A percentile compares a stretch with the other conserved stretches of the same genome.
phyloP scores from a whole-genome alignment of 495 filamentous ascomycete species.

The Penicillium cataractarum region DNA sequence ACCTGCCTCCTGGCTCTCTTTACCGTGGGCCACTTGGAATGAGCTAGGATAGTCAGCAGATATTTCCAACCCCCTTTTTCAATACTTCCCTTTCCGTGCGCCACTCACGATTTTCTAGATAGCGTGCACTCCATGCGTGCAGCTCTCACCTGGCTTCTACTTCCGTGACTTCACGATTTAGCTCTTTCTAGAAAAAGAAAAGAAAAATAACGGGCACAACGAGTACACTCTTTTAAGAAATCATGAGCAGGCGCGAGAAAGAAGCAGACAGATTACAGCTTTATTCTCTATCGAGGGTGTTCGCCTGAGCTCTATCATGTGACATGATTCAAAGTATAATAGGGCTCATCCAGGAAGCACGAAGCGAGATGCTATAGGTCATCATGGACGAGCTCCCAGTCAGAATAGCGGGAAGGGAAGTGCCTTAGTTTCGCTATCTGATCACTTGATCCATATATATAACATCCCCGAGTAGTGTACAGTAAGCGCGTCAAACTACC shows the following conservation, averaged over 20 bases:
- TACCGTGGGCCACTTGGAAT: too few species aligned
- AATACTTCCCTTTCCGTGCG: neutral
- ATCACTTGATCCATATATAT: neutral
- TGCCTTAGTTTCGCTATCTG: too few species aligned
- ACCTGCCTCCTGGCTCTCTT: too few species aligned
- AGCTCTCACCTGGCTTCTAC: neutral
- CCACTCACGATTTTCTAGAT: neutral
- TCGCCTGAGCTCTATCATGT: neutral
- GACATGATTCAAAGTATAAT: neutral
- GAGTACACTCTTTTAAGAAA: neutral
- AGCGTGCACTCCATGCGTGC: neutral
- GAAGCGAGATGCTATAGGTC: neutral
- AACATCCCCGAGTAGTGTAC: neutral
- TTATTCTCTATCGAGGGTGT: neutral
- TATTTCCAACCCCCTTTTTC: too few species aligned
- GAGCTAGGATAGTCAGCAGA: too few species aligned
- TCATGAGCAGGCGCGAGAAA: neutral
- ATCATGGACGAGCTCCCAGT: neutral
- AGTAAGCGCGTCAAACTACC: neutral
- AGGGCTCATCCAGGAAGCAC: neutral
- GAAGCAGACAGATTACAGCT: neutral
- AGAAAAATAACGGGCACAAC: neutral
- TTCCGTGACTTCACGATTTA: neutral
- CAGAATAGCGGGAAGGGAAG: too few species aligned
- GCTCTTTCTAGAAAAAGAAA: neutral